Base-by-base conservation (phyloP, 2,329 filamentous ascomycete genomes). In the Diaporthe helianthi region DNA sequence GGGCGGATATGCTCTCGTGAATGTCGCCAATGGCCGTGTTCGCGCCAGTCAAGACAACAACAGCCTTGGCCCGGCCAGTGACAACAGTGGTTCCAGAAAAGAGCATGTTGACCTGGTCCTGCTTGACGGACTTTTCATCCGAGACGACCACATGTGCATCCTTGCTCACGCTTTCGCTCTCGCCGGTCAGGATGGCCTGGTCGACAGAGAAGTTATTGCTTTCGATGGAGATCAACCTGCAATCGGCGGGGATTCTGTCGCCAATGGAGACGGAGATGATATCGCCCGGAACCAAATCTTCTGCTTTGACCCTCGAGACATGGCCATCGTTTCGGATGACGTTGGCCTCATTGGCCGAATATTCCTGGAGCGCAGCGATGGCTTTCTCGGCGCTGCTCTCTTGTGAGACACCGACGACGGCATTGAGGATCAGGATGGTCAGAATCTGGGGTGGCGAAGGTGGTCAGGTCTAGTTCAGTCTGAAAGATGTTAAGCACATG, bases 361-460 rank as follows among this genome's bases (percentile, higher is more conserved):
- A 99, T 87, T 99, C 95, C 82, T 99, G 96, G 69, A 99, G 88
- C 53, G 96, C 96, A 31, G 96, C 94, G 79, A 99, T 99, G 64
- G 96, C 96, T 84, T 98, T 98, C 81, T 99, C 96, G 73, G 96
- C 96, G 78, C 94, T 98, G 82, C 93, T 98, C 85, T 99, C 96
- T 85, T 99, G 96, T 68, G 95, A 98, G 33, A 99, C 96, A 78
- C 96, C 96, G 73, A 99, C 96, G 74, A 99, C 91, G 71, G 96
- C 93, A 82, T 99, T 99, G 76, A 99, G 90, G 73, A 99, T 92
- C 54, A 99, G 87, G 77, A 99, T 99, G 31, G 95, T 98, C 73
- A 99, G 87, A 75, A 99, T 99, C 93, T 97, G 71, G 29, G 65
- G 9, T 4, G 15, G 3, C 26, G 49, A 8, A 8, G 22, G 38